Base-by-base conservation (phyloP, 2,329 filamentous ascomycete species). In the Bipolaris cookei region DNA sequence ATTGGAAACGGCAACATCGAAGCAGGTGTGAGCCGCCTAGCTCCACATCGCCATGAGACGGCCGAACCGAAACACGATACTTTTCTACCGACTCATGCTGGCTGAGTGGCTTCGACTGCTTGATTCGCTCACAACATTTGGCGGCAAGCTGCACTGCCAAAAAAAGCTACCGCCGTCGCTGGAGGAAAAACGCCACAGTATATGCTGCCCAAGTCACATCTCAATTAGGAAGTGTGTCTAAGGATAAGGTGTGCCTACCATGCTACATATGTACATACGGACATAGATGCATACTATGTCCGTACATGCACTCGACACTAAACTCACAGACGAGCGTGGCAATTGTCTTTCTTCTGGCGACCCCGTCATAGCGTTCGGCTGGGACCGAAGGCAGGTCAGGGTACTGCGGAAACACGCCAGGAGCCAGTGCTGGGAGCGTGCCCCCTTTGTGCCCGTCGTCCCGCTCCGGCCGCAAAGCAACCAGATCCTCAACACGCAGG, bases 401-500 rank as follows among this genome's bases (percentile, higher is more conserved):
- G 65, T 64, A 64, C 58, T 55, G 43, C 57, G 55, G 66, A 60
- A 65, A 54, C 54, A 45, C 54, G 50, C 56, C 59, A 61, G 63
- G 64, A 69, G 69, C 70, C 71, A 73, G 55, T 51, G 54, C 63
- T 61, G 57, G 71, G 71, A 68, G 66, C 70, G 70, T 75, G 72
- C 71, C 64, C 53, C 44, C 56, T 66, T 66, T 67, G 56, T 68
- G 58, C 61, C 65, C 66, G 65, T 65, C 56, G 48, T 70, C 69
- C 70, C 70, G 68, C 64, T 64, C 71, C 70, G 67, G 59, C 70
- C 71, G 67, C 63, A 62, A 61, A 61, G 63, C 50, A 65, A 66
- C 63, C 64, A 64, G 60, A 61, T 60, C 55, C 55, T 48, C 37
- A 54, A 32, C n/a, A 53, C 49, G 57, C 54, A 57, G 45, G 48